Percentiles rank a stretch among this genome's conserved stretches.
These are phyloP conservation scores for Aspergillus texensis DNA, from an alignment of 2,329 filamentous ascomycete species.

Conservation along the genomic window DNA sequence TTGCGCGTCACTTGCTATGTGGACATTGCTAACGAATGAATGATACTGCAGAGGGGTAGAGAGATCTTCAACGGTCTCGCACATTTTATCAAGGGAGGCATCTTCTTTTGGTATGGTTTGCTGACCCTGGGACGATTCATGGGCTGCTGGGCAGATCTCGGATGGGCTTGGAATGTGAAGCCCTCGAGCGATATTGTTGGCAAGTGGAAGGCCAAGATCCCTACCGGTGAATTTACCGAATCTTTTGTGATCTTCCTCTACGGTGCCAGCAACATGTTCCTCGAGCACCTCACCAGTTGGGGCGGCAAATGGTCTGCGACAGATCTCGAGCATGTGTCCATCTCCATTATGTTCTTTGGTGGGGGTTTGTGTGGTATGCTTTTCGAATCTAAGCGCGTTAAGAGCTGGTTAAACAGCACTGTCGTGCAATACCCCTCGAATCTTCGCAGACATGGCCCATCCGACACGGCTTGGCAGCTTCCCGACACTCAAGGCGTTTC, in stretches of 20 bases:
- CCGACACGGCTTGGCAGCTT: slow-evolving; percentile 56
- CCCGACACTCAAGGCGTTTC: slow-evolving; percentile 74
- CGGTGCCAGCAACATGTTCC: slow-evolving; percentile 84
- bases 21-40: slow-evolving; percentile 11
- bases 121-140: slow-evolving; percentile 87
- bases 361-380: slow-evolving; percentile 88
- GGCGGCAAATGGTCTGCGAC: slow-evolving; percentile 72
- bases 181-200: slow-evolving; percentile 61
- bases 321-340: slow-evolving; percentile 89
- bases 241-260: slow-evolving; percentile 89
- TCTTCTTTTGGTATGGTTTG: slow-evolving; percentile 92
- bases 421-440: slow-evolving; percentile 46
- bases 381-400: slow-evolving; percentile 72
- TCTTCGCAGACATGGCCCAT: slow-evolving; percentile 36
- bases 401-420: slow-evolving; percentile 57
- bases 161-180: slow-evolving; percentile 94
- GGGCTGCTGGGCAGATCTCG: slow-evolving; percentile 84
- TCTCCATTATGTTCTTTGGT: slow-evolving; percentile 90
- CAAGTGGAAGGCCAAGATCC: slow-evolving; percentile 63
- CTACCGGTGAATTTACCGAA: slow-evolving; percentile 86
- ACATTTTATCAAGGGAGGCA: slow-evolving; percentile 90
- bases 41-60: slow-evolving; percentile 59
- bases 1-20: background rate
- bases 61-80: slow-evolving; percentile 82
- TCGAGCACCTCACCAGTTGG: slow-evolving; percentile 81